Base-by-base conservation (phyloP, 2,329 filamentous ascomycete genomes). In the Aspergillus caelatus region DNA sequence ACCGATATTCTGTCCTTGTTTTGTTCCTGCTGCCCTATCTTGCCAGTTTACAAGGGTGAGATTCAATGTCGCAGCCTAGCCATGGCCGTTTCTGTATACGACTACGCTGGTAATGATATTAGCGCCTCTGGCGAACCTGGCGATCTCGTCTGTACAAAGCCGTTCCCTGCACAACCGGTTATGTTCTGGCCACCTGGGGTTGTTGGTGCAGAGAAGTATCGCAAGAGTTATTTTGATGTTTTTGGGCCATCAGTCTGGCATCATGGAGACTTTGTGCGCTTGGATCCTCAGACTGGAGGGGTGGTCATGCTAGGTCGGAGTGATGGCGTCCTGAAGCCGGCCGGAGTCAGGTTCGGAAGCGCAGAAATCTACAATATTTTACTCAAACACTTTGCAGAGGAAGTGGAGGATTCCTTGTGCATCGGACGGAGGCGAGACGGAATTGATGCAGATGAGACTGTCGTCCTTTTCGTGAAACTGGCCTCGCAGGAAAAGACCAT, bases 301-400 rank as follows among this genome's bases (percentile, higher is more conserved):
- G 80, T 98, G 11, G 84, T 93, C 68, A 98, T 98, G 94, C 85
- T 98, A 0, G 94, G 95, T 3, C 87, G 94, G 30, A 95, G 91
- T 58, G 94, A 99, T 71, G 95, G 95, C 4, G 92, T 98, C 7
- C 81, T 99, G 16, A 99, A 99, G 75, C 95, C 95, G 0, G 88
- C 90, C 0, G 95, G 95, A 2, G 93, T 99, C 21, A 85, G 94
- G 0, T 98, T 99, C 74, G 94, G 94, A 5, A 93, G 89, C 36
- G 93, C 94, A 0, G 95, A 99, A 81, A 97, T 99, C 23, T 98
- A 98, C 79, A 97, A 97, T 75, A 84, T 97, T n/a, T 81, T 98
- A 32, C 86, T 95, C 1, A 88, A 91, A 68, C 91, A 93, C 78
- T 97, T 97, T 71, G 86, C 89, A 0, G 80, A 84, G 12, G 86